Evolutionary conservation across 202 grass and related monocot species (phyloP).

Genomic region (Schoenoplectus triqueter): DNA sequence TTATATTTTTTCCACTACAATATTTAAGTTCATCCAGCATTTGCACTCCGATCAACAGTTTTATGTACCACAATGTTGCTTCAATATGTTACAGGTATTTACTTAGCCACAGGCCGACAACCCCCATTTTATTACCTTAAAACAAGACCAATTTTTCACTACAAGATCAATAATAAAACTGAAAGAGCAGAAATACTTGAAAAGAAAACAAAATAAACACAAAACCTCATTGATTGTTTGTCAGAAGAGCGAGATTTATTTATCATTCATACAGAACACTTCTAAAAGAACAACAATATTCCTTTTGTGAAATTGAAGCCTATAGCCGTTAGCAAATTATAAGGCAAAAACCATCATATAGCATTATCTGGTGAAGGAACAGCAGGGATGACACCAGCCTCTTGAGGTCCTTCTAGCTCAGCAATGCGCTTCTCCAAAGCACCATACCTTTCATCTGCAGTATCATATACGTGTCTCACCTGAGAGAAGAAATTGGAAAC

Average conservation of each 20-base stretch:
- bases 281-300: neutral
- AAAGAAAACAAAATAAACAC: neutral
- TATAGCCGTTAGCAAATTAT: constrained; percentile 16
- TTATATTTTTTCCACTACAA: neutral
- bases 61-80: neutral
- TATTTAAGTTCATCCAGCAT: neutral
- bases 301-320: constrained; percentile 43
- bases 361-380: constrained; percentile 30
- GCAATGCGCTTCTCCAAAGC: constrained; percentile 56
- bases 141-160: neutral
- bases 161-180: neutral
- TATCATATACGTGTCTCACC: constrained; percentile 56
- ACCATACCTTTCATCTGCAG: constrained; percentile 45
- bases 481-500: constrained; percentile 33
- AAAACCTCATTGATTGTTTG: constrained; percentile 2
- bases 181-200: neutral
- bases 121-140: neutral
- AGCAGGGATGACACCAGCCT: constrained; percentile 19
- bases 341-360: constrained; percentile 48
- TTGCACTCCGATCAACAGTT: neutral
- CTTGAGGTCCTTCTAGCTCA: constrained; percentile 58
- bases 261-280: constrained; percentile 13
- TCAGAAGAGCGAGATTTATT: constrained; percentile 7
- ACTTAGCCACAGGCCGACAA: neutral
- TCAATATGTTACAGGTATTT: neutral